Percentiles rank a stretch among this genome's conserved stretches.
phyloP scores from a whole-genome alignment of 805 yeast genomes.

The Saccharomycopsis fibuligera region DNA sequence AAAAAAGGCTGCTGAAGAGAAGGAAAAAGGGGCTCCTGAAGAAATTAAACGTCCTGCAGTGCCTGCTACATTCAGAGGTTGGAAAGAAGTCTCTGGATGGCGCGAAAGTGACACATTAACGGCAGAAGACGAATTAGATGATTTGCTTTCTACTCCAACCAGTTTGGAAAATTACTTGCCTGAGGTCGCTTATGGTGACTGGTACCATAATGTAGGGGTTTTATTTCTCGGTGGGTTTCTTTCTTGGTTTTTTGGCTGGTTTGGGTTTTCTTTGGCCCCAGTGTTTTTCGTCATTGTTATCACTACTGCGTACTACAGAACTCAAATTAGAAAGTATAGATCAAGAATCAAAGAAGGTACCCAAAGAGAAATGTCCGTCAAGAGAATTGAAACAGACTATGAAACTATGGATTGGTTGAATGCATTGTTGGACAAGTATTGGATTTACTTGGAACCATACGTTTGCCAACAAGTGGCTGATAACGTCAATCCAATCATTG shows the following conservation, averaged over 20 bases:
- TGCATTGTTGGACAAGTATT: slow-evolving; percentile 79
- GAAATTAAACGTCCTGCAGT: slow-evolving; percentile 39
- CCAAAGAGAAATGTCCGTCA: slow-evolving; percentile 78
- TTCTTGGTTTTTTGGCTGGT: slow-evolving; percentile 76
- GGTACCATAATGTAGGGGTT: slow-evolving; percentile 88
- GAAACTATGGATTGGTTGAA: slow-evolving; percentile 97
- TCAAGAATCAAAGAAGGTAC: slow-evolving; percentile 68
- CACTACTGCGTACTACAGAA: slow-evolving; percentile 68
- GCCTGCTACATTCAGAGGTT: slow-evolving; percentile 73
- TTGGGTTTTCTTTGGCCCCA: slow-evolving; percentile 72
- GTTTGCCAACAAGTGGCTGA: slow-evolving; percentile 79
- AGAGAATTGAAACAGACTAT: slow-evolving; percentile 76
- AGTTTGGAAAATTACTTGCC: slow-evolving; percentile 71
- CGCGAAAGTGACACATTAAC: slow-evolving; percentile 60
- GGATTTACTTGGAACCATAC: slow-evolving; percentile 88
- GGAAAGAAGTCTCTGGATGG: slow-evolving; percentile 93
- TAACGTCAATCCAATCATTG: slow-evolving; percentile 77
- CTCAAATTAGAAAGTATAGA: slow-evolving; percentile 77
- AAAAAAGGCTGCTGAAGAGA: background rate
- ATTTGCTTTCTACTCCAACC: slow-evolving; percentile 64
- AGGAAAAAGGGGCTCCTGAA: slow-evolving; percentile 5
- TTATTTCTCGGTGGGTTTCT: slow-evolving; percentile 59
- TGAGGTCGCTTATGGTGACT: slow-evolving; percentile 78
- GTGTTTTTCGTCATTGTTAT: slow-evolving; percentile 63
- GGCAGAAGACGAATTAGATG: slow-evolving; percentile 63